phyloP scores from a whole-genome alignment of 164 flowering plant species.

The Vitis amurensis region DNA sequence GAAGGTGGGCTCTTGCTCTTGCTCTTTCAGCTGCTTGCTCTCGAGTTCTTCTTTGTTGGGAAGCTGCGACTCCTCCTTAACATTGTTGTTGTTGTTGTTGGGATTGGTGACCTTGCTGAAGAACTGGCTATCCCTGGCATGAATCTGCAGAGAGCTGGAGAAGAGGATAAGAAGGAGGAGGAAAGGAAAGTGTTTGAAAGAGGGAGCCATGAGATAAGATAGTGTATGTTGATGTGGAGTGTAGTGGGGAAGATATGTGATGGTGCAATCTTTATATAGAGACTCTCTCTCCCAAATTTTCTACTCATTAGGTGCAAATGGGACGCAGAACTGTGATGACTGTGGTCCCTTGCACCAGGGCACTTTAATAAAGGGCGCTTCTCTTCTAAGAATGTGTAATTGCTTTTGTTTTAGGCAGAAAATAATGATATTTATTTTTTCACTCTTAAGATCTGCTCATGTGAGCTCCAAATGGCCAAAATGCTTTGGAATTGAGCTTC shows the following conservation, averaged over 20 bases:
- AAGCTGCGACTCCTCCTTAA: slow-evolving; percentile 2
- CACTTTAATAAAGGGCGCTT: neutral
- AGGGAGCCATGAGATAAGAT: slow-evolving; percentile 29
- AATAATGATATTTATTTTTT: no score
- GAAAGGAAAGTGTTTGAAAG: slow-evolving; percentile 23
- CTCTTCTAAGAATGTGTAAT: neutral
- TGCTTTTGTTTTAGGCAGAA: neutral
- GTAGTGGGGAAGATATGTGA: neutral
- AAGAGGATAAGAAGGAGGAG: slow-evolving; percentile 35
- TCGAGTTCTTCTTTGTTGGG: slow-evolving; percentile 3
- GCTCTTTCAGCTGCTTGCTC: neutral
- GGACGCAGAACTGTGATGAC: slow-evolving; percentile 3
- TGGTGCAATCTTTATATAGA: slow-evolving; percentile 11
- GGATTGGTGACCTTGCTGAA: slow-evolving; percentile 45
- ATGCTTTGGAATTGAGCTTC: no score
- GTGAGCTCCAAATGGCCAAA: no score
- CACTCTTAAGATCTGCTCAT: no score
- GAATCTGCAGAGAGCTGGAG: slow-evolving; percentile 23
- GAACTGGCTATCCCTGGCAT: slow-evolving; percentile 59
- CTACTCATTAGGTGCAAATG: slow-evolving; percentile 24
- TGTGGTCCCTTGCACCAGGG: slow-evolving; percentile 6
- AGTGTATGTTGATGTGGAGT: neutral
- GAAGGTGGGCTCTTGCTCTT: slow-evolving; percentile 32
- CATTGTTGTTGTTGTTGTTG: slow-evolving; percentile 19
- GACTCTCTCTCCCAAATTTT: slow-evolving; percentile 5